Evolutionary conservation across 2,329 filamentous ascomycete species (phyloP).

Genomic region (Fusarium nelsonii): DNA sequence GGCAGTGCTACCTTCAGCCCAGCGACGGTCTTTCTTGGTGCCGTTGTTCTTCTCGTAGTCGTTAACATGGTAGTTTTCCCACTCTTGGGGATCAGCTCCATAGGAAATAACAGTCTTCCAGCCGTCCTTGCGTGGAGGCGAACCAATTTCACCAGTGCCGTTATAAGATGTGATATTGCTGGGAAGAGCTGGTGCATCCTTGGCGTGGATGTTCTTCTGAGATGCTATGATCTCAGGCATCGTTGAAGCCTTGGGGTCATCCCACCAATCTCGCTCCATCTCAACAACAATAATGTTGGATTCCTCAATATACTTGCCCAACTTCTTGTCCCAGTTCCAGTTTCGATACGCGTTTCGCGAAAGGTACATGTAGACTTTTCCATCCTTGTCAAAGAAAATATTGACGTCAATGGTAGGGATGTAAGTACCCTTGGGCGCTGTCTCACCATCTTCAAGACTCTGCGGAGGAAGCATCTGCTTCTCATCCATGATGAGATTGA

Average conservation of each 20-base stretch:
- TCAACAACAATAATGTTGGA: conserved; percentile 55
- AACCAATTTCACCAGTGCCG: conserved; percentile 52
- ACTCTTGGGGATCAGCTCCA: conserved; percentile 51
- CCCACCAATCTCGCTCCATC: conserved; percentile 53
- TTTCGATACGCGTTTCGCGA: conserved; percentile 55
- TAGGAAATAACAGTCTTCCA: conserved; percentile 55
- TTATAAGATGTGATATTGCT: conserved; percentile 52
- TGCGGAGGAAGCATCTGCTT: conserved; percentile 52
- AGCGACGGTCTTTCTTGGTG: conserved; percentile 53
- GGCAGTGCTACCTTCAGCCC: conserved; percentile 54
- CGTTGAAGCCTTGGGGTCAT: conserved; percentile 50
- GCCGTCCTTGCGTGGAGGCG: conserved; percentile 53
- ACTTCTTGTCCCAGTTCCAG: conserved; percentile 53
- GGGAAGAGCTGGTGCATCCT: conserved; percentile 46
- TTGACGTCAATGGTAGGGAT: conserved; percentile 60
- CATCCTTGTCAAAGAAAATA: conserved; percentile 60
- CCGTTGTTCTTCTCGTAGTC: conserved; percentile 52
- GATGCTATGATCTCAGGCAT: conserved; percentile 52
- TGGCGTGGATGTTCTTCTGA: conserved; percentile 48
- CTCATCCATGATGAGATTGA: conserved; percentile 55
- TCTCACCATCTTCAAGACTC: conserved; percentile 44
- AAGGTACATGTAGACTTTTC: conserved; percentile 52
- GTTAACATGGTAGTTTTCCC: conserved; percentile 54
- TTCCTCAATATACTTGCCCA: conserved; percentile 55
- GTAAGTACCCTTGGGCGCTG: conserved; percentile 52